Conservation (phyloP, 2,329 filamentous ascomycete genomes). For the Beauveria caledonica region DNA sequence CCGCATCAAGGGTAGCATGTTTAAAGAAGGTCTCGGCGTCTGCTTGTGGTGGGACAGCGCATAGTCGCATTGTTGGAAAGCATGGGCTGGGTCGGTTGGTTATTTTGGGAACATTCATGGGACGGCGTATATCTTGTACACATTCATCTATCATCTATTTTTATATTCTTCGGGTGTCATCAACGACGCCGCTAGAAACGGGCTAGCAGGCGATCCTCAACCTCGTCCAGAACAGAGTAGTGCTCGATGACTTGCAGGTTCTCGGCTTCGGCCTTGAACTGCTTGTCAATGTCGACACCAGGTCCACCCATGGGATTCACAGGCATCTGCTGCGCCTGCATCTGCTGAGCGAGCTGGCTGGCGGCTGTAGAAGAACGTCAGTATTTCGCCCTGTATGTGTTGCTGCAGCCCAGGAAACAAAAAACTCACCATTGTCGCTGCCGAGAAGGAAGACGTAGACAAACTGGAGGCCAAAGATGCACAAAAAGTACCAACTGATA, state of each 20-base stretch:
- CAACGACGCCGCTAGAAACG: constrained; percentile 28
- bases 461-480: constrained; percentile 90
- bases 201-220: constrained; percentile 74
- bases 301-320: constrained; percentile 66
- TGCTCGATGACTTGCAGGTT: constrained; percentile 94
- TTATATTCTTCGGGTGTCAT: constrained; percentile 14
- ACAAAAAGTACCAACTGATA: constrained; percentile 97
- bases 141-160: constrained; percentile 19
- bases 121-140: constrained; percentile 16
- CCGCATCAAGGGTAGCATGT: constrained; percentile 58
- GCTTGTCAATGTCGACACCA: constrained; percentile 89
- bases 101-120: constrained; percentile 12
- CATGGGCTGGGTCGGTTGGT: background rate
- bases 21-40: constrained; percentile 51
- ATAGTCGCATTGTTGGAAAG: background rate
- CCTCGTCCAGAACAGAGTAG: constrained; percentile 79
- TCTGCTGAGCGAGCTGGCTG: constrained; percentile 85
- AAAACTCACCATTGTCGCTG: constrained; percentile 77
- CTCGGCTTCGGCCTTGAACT: constrained; percentile 87
- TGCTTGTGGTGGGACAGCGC: constrained; percentile 55
- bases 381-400: background rate
- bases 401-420: background rate
- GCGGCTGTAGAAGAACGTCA: constrained; percentile 51
- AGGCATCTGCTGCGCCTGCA: constrained; percentile 54
- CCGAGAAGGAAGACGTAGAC: constrained; percentile 96